A percentile compares a stretch with the other conserved stretches of the same genome.
Conservation (phyloP, 2,329 filamentous ascomycete genomes). For the Cladophialophora immunda region DNA sequence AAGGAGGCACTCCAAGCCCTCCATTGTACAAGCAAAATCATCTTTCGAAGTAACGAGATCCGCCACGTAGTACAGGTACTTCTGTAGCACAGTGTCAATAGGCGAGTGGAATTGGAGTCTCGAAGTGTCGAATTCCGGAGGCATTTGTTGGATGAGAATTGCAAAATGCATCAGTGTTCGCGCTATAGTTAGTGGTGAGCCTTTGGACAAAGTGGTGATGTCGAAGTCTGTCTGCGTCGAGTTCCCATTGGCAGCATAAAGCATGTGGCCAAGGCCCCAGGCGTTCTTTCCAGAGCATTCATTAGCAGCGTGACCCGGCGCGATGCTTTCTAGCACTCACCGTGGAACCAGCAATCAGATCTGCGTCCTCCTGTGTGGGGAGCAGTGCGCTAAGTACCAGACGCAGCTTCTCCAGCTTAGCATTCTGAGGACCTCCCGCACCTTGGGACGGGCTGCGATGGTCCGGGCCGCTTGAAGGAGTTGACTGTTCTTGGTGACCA, state of each 20-base stretch:
- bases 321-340: background rate
- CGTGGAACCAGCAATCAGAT: slow-evolving; percentile 49
- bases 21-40: slow-evolving; percentile 48
- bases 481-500: slow-evolving; percentile 36
- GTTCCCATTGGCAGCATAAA: background rate
- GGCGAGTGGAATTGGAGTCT: slow-evolving; percentile 4
- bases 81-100: slow-evolving; percentile 42
- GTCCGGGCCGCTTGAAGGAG: background rate
- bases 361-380: slow-evolving; percentile 38
- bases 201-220: background rate
- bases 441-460: background rate
- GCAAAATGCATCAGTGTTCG: slow-evolving; percentile 58
- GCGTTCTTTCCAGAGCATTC: slow-evolving; percentile 2
- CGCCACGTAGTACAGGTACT: slow-evolving; percentile 44
- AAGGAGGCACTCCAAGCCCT: slow-evolving; percentile 54
- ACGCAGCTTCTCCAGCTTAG: slow-evolving; percentile 7
- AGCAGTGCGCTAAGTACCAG: slow-evolving; percentile 11
- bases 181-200: slow-evolving; percentile 46
- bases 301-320: slow-evolving; percentile 56
- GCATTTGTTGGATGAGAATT: slow-evolving; percentile 57
- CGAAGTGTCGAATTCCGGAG: slow-evolving; percentile 42
- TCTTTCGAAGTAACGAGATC: slow-evolving; percentile 50
- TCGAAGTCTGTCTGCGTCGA: background rate
- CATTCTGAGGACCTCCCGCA: background rate
- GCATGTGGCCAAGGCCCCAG: background rate